Base-by-base conservation (phyloP, 352 stramenopile genomes). In the Phytophthora melonis region DNA sequence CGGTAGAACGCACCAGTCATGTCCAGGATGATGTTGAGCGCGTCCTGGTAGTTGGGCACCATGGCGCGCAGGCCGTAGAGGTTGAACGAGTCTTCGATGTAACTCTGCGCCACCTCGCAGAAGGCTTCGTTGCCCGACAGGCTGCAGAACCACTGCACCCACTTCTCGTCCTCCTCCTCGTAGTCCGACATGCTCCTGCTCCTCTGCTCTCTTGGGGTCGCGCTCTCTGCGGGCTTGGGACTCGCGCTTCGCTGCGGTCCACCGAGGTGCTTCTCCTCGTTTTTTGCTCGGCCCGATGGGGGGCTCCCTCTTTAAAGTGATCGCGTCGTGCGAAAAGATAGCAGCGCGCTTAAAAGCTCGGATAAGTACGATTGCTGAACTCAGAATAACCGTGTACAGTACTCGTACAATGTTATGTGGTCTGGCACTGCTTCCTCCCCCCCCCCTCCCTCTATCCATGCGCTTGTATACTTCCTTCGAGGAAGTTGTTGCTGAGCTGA, bases 71-170 rank as follows among this genome's bases (percentile, higher is more conserved):
- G 79, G 10, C 93, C 93, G 74, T 98, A 98, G 68, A 98, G 86
- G 77, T 98, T 98, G 82, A 98, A 98, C 70, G 88, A 97, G 85
- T 98, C 93, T 80, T 98, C 92, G 77, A 98, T 97, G 90, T 97
- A 98, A 78, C 89, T 95, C 71, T 91, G 81, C 61, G 93, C 89
- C 63, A 98, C 91, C 70, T 98, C 92, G 76, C 93, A 98, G 70
- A 98, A 97, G 85, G 94, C 83, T 70, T 98, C 92, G 67, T 98
- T 97, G 71, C 92, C 92, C 45, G 91, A 89, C n/a, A 97, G 85
- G 67, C 87, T 94, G 78, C 91, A 98, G 80, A 97, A 98, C 92
- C 92, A 98, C 80, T 97, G 91, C 78, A 97, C 92, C 92, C 92
- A 98, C 79, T 95, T 97, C 78, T 97, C 92, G 68, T 96, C 91